phyloP scores from a whole-genome alignment of 495 filamentous ascomycete species.

The Podospora fimiseda region DNA sequence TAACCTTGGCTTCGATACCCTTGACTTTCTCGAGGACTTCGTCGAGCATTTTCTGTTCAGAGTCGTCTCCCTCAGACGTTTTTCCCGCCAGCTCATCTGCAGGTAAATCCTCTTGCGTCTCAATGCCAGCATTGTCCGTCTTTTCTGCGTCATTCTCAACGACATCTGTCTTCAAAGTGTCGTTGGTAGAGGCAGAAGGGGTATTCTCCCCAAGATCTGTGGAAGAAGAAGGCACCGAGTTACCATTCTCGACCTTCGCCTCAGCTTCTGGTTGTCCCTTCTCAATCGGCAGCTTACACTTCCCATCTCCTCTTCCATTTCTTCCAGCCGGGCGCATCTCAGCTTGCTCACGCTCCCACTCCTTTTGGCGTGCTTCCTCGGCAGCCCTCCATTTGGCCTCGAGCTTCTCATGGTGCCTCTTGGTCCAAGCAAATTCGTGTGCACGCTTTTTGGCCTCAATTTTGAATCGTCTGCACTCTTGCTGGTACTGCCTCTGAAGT shows the following conservation, averaged over 20 bases:
- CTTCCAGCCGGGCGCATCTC: not conserved
- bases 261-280: not conserved
- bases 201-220: constrained; percentile 15
- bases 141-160: too few relatives aligned
- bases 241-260: not conserved
- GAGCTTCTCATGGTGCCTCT: constrained; percentile 20
- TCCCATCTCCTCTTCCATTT: not conserved
- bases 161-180: not conserved
- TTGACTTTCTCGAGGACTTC: too few relatives aligned
- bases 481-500: constrained; percentile 1
- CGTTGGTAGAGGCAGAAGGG: constrained; percentile 4
- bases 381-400: constrained; percentile 24
- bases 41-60: too few relatives aligned
- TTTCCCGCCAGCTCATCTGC: too few relatives aligned
- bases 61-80: too few relatives aligned
- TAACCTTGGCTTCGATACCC: too few relatives aligned
- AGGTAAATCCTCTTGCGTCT: too few relatives aligned
- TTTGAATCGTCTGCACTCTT: constrained; percentile 12
- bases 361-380: constrained; percentile 2
- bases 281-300: not conserved
- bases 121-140: not conserved
- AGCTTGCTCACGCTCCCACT: not conserved
- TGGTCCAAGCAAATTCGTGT: constrained; percentile 14
- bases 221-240: constrained; percentile 5
- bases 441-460: constrained; percentile 29